These are phyloP conservation scores for Boletus eberwhitei DNA, from an alignment of 768 basidiomycete species.

Conservation along the genomic window DNA sequence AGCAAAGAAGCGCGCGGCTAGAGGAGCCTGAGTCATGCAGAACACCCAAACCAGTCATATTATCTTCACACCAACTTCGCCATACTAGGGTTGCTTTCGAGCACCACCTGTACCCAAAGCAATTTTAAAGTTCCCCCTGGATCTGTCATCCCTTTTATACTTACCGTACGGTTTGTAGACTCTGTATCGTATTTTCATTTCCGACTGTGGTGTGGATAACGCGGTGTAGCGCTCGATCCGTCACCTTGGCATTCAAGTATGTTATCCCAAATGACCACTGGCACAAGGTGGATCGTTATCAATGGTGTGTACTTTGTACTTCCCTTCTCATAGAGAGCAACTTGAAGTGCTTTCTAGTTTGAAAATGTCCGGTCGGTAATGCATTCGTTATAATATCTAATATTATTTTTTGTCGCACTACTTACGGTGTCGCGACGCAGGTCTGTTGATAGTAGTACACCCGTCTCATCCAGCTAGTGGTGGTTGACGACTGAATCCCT, in stretches of 20 bases:
- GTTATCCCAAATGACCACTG: slow-evolving; percentile 32
- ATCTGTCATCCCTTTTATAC: neutral
- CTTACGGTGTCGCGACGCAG: slow-evolving; percentile 52
- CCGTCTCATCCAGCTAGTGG: too few species aligned
- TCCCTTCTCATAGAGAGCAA: neutral
- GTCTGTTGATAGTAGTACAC: slow-evolving; percentile 34
- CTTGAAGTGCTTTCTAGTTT: neutral
- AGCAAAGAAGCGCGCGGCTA: too few species aligned
- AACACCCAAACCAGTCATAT: neutral
- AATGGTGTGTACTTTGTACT: slow-evolving; percentile 35
- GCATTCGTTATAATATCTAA: slow-evolving; percentile 22
- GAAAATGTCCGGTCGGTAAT: slow-evolving; percentile 8
- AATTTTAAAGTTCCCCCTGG: neutral
- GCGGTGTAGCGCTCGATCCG: neutral
- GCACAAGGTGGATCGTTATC: slow-evolving; percentile 43
- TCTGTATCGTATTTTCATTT: neutral
- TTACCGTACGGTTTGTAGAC: too few species aligned
- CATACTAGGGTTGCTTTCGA: neutral
- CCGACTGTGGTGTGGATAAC: neutral
- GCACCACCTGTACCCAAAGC: neutral
- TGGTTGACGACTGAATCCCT: too few species aligned
- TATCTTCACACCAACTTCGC: neutral
- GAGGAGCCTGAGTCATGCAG: neutral
- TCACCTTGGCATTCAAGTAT: slow-evolving; percentile 3
- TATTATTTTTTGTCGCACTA: too few species aligned